These are phyloP conservation scores for Myxozyma neglecta DNA, from an alignment of 805 yeast genomes.

Conservation along the genomic window DNA sequence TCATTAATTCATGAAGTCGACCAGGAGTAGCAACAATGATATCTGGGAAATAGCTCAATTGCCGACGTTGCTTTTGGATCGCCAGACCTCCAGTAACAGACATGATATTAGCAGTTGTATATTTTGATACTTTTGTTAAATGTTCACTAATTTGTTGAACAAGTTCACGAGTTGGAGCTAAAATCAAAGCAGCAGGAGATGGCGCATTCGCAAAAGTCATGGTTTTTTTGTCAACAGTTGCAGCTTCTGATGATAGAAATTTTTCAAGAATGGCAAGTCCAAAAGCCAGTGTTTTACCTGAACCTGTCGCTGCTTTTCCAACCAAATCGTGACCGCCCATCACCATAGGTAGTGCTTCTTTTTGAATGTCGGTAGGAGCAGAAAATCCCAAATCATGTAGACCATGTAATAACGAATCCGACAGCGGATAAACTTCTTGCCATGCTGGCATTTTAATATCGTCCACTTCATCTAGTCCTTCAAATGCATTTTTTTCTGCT, in stretches of 20 bases:
- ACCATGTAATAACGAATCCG: constrained; percentile 58
- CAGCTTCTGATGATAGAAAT: constrained; percentile 40
- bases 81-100: constrained; percentile 93
- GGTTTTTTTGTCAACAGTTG: constrained; percentile 20
- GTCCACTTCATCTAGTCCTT: constrained; percentile 26
- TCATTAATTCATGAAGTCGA: constrained; percentile 70
- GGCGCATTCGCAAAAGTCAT: constrained; percentile 34
- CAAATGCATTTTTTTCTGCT: constrained; percentile 30
- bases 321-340: constrained; percentile 75
- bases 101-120: constrained; percentile 58
- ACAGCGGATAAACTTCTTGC: constrained; percentile 47
- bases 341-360: constrained; percentile 69
- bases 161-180: constrained; percentile 94
- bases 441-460: constrained; percentile 41
- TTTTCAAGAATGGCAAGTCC: constrained; percentile 88
- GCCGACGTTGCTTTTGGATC: constrained; percentile 86
- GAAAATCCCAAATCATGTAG: constrained; percentile 57
- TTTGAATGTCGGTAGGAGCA: constrained; percentile 84
- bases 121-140: constrained; percentile 50
- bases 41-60: constrained; percentile 65
- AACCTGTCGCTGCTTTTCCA: constrained; percentile 97
- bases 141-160: constrained; percentile 92
- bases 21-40: constrained; percentile 95
- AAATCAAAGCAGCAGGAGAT: constrained; percentile 71
- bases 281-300: constrained; percentile 95